Conservation (phyloP, 805 yeast species). For the Candida germanica region DNA sequence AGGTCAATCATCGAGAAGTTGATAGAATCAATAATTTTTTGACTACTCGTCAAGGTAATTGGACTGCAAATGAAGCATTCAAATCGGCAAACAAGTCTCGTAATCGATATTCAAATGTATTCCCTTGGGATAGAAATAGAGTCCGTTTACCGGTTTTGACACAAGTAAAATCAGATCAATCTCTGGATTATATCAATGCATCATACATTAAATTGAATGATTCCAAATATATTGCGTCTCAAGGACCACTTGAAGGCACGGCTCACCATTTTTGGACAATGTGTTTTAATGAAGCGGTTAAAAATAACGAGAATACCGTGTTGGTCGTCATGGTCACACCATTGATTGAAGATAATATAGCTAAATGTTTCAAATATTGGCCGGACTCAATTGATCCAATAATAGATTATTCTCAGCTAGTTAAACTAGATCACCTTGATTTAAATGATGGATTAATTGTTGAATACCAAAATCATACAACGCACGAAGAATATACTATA, state of each 20-base stretch:
- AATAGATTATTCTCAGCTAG: slow-evolving; percentile 18
- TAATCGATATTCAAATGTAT: slow-evolving; percentile 39
- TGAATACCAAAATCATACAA: slow-evolving; percentile 17
- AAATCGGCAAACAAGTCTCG: slow-evolving; percentile 11
- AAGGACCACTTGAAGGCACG: slow-evolving; percentile 54
- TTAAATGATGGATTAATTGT: slow-evolving; percentile 15
- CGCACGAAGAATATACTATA: slow-evolving; percentile 20
- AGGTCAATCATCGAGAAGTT: slow-evolving; percentile 13
- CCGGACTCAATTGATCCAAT: slow-evolving; percentile 20
- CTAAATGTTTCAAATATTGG: slow-evolving; percentile 45
- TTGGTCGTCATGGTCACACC: slow-evolving; percentile 50
- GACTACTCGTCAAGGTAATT: slow-evolving; percentile 3
- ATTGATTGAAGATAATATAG: slow-evolving; percentile 38
- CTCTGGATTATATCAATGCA: slow-evolving; percentile 39
- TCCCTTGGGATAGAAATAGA: slow-evolving; percentile 39
- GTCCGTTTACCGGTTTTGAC: slow-evolving; percentile 24
- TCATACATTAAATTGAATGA: slow-evolving; percentile 24
- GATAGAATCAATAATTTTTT: slow-evolving; percentile 12
- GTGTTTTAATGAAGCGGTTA: slow-evolving; percentile 35
- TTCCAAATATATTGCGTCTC: slow-evolving; percentile 60
- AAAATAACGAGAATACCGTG: slow-evolving; percentile 21
- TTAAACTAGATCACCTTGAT: slow-evolving; percentile 21
- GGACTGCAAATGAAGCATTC: slow-evolving; percentile 12
- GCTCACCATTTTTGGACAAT: slow-evolving; percentile 48
- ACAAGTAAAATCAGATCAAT: too few species aligned